Evolutionary conservation across 108 stramenopile genomes (phyloP).

Genomic region (Conticribra weissflogii): DNA sequence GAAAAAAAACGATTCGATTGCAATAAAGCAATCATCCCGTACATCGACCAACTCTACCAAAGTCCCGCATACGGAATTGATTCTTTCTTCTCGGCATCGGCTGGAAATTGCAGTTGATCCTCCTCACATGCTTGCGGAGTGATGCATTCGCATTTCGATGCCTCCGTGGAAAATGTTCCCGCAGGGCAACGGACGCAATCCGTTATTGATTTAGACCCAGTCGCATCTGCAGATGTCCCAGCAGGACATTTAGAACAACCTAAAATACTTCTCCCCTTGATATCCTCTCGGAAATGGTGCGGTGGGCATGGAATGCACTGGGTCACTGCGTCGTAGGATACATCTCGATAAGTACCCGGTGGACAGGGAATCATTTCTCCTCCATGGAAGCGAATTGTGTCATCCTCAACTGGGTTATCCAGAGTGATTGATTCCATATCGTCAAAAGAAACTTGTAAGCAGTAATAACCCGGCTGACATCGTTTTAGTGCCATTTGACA

Average conservation of each 20-base stretch:
- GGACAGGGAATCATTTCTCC: conserved; percentile 68
- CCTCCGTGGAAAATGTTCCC: conserved; percentile 44
- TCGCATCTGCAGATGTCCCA: conserved; percentile 31
- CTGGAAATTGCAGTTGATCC: conserved; percentile 38
- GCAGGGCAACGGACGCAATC: conserved; percentile 54
- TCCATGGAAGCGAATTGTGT: conserved; percentile 7
- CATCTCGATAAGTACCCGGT: conserved; percentile 64
- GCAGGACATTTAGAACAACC: conserved; percentile 56
- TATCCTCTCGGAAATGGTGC: conserved; percentile 53
- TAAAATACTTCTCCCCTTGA: conserved; percentile 45
- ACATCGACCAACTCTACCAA: too few relatives aligned
- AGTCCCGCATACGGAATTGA: conserved; percentile 29
- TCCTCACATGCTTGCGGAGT: conserved; percentile 43
- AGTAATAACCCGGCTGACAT: conserved; percentile 74
- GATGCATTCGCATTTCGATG: conserved; percentile 41
- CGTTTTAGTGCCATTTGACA: conserved; percentile 63
- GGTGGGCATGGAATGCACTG: conserved; percentile 54
- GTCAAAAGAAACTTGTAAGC: conserved; percentile 40
- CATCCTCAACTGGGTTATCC: neutral
- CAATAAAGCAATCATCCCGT: too few relatives aligned
- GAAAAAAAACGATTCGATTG: too few relatives aligned
- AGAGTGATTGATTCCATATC: conserved; percentile 2
- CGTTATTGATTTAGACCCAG: conserved; percentile 30
- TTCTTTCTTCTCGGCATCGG: conserved; percentile 56
- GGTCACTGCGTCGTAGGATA: conserved; percentile 50